Conservation (phyloP, 2,329 filamentous ascomycete genomes). For the Trichoderma koningii region DNA sequence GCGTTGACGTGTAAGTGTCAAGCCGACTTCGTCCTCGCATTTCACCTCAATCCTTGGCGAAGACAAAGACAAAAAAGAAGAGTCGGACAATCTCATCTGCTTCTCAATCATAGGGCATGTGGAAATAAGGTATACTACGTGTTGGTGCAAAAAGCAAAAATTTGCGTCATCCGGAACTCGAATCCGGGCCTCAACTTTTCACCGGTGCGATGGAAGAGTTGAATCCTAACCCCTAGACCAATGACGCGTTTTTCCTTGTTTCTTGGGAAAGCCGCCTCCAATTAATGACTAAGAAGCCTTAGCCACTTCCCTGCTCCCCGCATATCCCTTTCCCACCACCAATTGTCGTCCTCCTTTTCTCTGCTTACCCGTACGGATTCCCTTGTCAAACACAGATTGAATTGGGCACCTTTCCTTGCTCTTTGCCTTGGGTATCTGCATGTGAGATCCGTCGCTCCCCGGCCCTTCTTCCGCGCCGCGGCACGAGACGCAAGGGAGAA, state of each 20-base stretch:
- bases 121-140: no score
- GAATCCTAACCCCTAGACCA: conserved; percentile 28
- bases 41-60: no score
- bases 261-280: background rate
- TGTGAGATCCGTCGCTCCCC: background rate
- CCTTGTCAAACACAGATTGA: background rate
- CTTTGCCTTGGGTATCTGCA: background rate
- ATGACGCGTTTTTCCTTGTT: conserved; percentile 16
- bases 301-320: background rate
- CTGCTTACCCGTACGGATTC: background rate
- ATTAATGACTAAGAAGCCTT: conserved; percentile 10
- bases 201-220: conserved; percentile 23
- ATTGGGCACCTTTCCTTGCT: background rate
- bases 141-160: background rate
- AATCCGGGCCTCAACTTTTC: conserved; percentile 28
- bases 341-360: no score
- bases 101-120: no score
- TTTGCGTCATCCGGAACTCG: conserved; percentile 28
- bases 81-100: no score
- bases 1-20: no score
- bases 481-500: background rate
- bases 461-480: conserved; percentile 12
- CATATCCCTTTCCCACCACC: background rate
- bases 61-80: background rate
- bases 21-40: no score